Evolutionary conservation across 352 stramenopile species (phyloP).

Genomic region (Pythium myriotylum): DNA sequence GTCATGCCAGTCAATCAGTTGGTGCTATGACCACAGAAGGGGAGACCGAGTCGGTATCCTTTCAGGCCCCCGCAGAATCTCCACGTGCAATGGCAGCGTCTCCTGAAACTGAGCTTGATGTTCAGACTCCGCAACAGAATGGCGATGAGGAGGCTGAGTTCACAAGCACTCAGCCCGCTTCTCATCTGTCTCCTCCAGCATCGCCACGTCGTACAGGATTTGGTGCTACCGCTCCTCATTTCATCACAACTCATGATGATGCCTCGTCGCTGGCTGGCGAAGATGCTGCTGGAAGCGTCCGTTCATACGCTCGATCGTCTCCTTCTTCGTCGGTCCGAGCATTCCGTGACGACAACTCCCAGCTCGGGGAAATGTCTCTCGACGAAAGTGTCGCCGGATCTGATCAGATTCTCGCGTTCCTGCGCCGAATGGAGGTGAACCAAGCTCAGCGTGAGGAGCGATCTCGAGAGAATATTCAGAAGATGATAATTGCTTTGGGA

Average conservation of each 20-base stretch:
- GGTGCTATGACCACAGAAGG: conserved; percentile 74
- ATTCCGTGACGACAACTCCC: conserved; percentile 76
- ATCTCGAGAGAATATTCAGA: conserved; percentile 67
- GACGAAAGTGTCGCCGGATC: conserved; percentile 64
- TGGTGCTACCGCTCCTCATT: conserved; percentile 33
- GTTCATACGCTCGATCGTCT: conserved; percentile 72
- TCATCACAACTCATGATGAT: conserved; percentile 47
- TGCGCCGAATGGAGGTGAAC: conserved; percentile 74
- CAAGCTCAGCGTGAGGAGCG: conserved; percentile 74
- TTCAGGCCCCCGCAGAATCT: conserved; percentile 68
- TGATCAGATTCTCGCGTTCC: conserved; percentile 54
- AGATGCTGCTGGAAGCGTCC: conserved; percentile 53
- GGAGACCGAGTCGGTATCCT: conserved; percentile 56
- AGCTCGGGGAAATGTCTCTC: conserved; percentile 69
- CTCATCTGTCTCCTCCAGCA: conserved; percentile 32
- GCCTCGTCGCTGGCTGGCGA: conserved; percentile 57
- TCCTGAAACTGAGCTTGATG: conserved; percentile 71
- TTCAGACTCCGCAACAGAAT: conserved; percentile 49
- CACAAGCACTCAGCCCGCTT: conserved; percentile 16
- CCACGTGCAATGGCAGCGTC: conserved; percentile 49
- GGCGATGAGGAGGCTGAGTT: conserved; percentile 46
- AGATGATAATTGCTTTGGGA: conserved; percentile 58
- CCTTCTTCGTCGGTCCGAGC: conserved; percentile 79
- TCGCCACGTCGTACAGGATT: conserved; percentile 39
- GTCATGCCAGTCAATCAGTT: conserved; percentile 61